Conservation (phyloP, 2,329 filamentous ascomycete genomes). For the Penicillium palitans region DNA sequence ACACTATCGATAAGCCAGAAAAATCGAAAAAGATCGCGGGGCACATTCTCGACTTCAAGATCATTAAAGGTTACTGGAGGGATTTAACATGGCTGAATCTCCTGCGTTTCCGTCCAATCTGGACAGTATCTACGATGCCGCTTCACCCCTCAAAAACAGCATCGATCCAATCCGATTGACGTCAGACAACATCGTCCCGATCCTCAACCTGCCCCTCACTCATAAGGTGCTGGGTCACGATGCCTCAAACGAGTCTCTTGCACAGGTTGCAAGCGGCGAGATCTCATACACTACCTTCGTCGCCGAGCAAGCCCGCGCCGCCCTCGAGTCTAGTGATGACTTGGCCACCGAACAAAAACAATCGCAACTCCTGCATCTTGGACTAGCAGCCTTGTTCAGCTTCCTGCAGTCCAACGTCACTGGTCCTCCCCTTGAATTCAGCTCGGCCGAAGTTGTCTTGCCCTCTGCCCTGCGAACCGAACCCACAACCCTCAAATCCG, state of each 20-base stretch:
- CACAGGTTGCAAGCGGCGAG: conserved; percentile 34
- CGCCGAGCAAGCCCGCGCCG: conserved; percentile 33
- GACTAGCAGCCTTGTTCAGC: conserved; percentile 68
- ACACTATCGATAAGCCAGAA: conserved; percentile 31
- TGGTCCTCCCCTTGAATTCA: conserved; percentile 72
- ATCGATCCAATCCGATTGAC: conserved; percentile 40
- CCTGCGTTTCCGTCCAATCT: conserved; percentile 30
- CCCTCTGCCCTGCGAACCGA: conserved; percentile 40
- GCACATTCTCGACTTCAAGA: conserved; percentile 20
- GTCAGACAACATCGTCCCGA: conserved; percentile 34
- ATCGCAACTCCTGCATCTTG: conserved; percentile 55
- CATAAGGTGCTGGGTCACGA: conserved; percentile 42
- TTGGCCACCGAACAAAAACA: conserved; percentile 31
- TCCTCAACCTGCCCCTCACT: conserved; percentile 40
- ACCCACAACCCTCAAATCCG: conserved; percentile 45
- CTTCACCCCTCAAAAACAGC: conserved; percentile 27
- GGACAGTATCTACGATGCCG: conserved; percentile 36
- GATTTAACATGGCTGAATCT: conserved; percentile 30
- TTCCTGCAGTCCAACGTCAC: conserved; percentile 89
- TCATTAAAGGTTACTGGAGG: conserved; percentile 7
- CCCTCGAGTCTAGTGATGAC: conserved; percentile 23
- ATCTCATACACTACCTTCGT: conserved; percentile 42
- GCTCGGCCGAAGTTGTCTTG: conserved; percentile 52
- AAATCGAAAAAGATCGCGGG: conserved; percentile 30
- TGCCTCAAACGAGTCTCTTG: conserved; percentile 28